Percentiles rank a stretch among this genome's conserved stretches.
Conservation (phyloP, 352 stramenopile species). For the Pythium phragmitis region DNA sequence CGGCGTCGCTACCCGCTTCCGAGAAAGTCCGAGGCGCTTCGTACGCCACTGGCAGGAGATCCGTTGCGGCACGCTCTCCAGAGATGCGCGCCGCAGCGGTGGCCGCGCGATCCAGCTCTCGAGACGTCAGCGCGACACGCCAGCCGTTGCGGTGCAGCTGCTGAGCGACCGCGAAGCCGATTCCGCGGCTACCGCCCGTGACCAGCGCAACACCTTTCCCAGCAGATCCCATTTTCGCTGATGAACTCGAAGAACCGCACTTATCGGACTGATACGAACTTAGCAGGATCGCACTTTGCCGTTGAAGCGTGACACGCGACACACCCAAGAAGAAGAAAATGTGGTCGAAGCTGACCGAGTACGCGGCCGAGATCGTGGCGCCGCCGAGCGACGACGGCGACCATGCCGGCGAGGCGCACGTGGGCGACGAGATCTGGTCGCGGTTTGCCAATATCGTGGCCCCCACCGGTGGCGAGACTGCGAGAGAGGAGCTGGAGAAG, state of each 20-base stretch:
- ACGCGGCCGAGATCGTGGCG: constrained; percentile 65
- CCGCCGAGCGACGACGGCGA: constrained; percentile 36
- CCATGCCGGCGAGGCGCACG: constrained; percentile 4
- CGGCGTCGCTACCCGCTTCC: constrained; percentile 12
- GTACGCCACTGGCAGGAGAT: constrained; percentile 61
- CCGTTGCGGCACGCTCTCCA: neutral
- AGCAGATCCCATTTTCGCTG: constrained; percentile 8
- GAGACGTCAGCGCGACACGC: constrained; percentile 72
- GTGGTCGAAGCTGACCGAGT: constrained; percentile 69
- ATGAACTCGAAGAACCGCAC: neutral
- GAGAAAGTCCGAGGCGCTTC: constrained; percentile 36
- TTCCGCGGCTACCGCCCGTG: constrained; percentile 78
- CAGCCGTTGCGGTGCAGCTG: constrained; percentile 65
- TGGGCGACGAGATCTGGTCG: constrained; percentile 25
- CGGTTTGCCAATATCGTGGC: constrained; percentile 25
- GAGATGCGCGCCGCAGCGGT: constrained; percentile 47
- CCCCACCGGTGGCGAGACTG: neutral
- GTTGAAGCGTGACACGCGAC: constrained; percentile 12
- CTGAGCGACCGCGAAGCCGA: constrained; percentile 69
- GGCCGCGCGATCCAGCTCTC: constrained; percentile 49
- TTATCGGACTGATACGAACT: constrained; percentile 11
- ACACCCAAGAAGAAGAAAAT: constrained; percentile 28
- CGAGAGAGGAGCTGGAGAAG: constrained; percentile 26
- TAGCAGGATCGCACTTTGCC: constrained; percentile 13
- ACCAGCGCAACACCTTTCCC: constrained; percentile 44